These are phyloP conservation scores for Leishmania guyanensis DNA, from an alignment of 208 protist genomes.

Conservation along the genomic window DNA sequence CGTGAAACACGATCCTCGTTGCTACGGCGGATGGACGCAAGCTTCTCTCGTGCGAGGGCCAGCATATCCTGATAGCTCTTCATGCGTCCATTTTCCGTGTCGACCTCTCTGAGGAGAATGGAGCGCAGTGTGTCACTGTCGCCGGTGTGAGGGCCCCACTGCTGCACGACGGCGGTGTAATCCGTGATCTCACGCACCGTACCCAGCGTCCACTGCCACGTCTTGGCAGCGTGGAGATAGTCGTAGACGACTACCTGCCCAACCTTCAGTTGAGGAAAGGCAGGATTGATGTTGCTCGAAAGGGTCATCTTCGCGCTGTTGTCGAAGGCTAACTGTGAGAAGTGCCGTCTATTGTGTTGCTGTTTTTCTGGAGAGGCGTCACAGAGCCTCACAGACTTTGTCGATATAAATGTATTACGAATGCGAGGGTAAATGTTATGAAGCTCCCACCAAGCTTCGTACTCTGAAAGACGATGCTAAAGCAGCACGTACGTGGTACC, in stretches of 20 bases:
- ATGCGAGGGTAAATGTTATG: background rate
- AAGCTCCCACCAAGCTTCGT: background rate
- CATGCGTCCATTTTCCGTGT: conserved; percentile 47
- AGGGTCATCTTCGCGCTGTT: conserved; percentile 25
- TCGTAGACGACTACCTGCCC: conserved; percentile 70
- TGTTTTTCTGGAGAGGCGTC: background rate
- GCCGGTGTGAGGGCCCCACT: conserved; percentile 61
- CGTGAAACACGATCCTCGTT: conserved; percentile 67
- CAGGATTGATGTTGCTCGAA: conserved; percentile 24
- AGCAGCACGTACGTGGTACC: background rate
- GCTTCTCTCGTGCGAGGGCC: conserved; percentile 40
- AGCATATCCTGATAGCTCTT: conserved; percentile 60
- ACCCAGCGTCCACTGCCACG: conserved; percentile 73
- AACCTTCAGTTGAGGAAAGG: conserved; percentile 28
- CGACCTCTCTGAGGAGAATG: conserved; percentile 58
- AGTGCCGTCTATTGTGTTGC: conserved; percentile 1
- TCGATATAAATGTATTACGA: background rate
- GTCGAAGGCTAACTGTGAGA: background rate
- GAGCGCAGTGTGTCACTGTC: conserved; percentile 43
- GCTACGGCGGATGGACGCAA: conserved; percentile 61
- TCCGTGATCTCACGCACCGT: conserved; percentile 46
- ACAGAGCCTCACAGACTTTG: no score
- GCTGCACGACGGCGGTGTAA: conserved; percentile 46
- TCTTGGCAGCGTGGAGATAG: conserved; percentile 48
- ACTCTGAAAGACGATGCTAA: background rate